Base-by-base conservation (phyloP, 176 grass and related monocot species). In the Zoysia japonica region DNA sequence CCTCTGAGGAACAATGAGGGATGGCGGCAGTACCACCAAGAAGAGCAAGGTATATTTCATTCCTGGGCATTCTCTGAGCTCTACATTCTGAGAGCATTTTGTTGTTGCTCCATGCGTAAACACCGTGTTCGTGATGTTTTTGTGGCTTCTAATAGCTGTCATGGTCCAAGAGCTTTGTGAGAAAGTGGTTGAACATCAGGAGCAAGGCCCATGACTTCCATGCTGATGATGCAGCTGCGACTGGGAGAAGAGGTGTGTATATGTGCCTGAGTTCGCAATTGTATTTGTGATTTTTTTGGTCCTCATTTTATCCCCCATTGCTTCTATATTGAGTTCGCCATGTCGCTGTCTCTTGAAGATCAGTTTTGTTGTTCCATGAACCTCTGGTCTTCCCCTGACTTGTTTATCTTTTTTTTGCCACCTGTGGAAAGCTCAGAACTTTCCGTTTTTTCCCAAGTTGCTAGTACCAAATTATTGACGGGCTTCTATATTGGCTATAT, bases 121-220 rank as follows among this genome's bases (percentile, higher is more conserved):
- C 72, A 51, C 16, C n/a, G 12, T 20, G 16, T 60, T 76, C 45
- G 53, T 65, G 39, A 78, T 78, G 12, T 39, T 83, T n/a, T 13
- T 72, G 75, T 70, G 61, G n/a, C 44, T 13, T 63, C 19, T 28
- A 28, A 68, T 76, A 94, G 92, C 86, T 94, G 45, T 91, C 92
- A 70, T 94, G 92, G 92, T 94, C 96, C 82, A 95, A 99, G 85
- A 85, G 88, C 77, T 57, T 99, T 64, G 88, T 99, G 54, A 89
- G 87, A 70, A 99, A 96, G 85, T 99, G 92, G 96, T 99, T 99
- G 82, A 95, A 93, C 68, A 99, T 90, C 64, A 88, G 87, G 80
- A 88, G 92, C 88, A 99, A 99, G 88, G 79, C 96, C 80, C 88
- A 93, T 45, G 96, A 99, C 56, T 99, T 91, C 83, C 83, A 93